Conservation (phyloP, 306 rosid species). For the Vigna unguiculata region DNA sequence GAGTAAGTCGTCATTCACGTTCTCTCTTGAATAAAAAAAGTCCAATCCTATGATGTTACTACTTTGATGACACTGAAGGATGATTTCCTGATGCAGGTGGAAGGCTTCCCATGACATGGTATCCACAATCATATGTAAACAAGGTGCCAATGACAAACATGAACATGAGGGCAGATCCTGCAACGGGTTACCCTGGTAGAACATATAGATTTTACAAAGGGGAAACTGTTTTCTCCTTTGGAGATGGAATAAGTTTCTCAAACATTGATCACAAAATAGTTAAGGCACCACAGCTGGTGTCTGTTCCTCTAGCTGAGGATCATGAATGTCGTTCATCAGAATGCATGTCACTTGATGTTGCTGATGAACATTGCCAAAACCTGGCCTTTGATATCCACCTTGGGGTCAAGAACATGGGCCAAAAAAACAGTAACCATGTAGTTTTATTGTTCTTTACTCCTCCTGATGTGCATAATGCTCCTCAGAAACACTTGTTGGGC, state of each 20-base stretch:
- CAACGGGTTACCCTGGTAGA: conserved; percentile 86
- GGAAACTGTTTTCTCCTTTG: conserved; percentile 79
- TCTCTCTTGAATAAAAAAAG: not conserved
- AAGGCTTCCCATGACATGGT: conserved; percentile 97
- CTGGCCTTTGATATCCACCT: conserved; percentile 70
- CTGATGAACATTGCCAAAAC: conserved; percentile 63
- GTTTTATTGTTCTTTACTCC: conserved; percentile 75
- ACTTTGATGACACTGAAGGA: conserved; percentile 31
- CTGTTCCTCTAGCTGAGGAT: conserved; percentile 67
- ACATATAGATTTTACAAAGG: conserved; percentile 88
- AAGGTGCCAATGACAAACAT: conserved; percentile 93
- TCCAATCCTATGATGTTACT: not conserved
- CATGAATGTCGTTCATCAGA: conserved; percentile 70
- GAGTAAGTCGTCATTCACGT: conserved; percentile 62
- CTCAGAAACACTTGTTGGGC: conserved; percentile 79
- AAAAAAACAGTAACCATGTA: conserved; percentile 67
- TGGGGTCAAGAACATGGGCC: conserved; percentile 73
- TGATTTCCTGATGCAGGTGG: conserved; percentile 69
- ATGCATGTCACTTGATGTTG: conserved; percentile 78
- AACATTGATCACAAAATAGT: conserved; percentile 62
- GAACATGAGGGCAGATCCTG: conserved; percentile 92
- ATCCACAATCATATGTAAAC: conserved; percentile 87
- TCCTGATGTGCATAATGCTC: conserved; percentile 76
- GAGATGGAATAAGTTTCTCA: conserved; percentile 85
- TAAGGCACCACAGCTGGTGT: conserved; percentile 66